A percentile compares a stretch with the other conserved stretches of the same genome.
Conservation (phyloP, 352 stramenopile genomes). For the Phytophthora citricola region DNA sequence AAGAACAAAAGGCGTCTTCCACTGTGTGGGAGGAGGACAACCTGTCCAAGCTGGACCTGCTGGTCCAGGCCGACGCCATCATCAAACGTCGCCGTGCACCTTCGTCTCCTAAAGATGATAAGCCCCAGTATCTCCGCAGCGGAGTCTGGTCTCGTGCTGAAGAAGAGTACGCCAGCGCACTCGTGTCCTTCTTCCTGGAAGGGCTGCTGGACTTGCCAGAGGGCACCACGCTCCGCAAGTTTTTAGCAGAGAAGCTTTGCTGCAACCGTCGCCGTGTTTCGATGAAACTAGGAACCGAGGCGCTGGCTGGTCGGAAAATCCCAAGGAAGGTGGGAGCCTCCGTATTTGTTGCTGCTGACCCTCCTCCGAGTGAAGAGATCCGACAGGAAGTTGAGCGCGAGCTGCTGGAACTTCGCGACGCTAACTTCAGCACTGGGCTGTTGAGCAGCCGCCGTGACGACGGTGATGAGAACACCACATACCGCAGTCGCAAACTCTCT, state of each 20-base stretch:
- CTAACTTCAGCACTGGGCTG: constrained; percentile 40
- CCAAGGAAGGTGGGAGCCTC: constrained; percentile 72
- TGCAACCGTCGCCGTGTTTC: constrained; percentile 72
- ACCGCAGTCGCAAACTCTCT: constrained; percentile 21
- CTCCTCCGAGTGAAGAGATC: constrained; percentile 39
- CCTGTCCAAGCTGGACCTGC: constrained; percentile 63
- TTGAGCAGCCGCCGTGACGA: constrained; percentile 13
- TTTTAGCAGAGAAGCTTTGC: constrained; percentile 66
- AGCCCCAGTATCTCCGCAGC: constrained; percentile 49
- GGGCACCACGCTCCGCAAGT: constrained; percentile 74
- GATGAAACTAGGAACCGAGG: constrained; percentile 78
- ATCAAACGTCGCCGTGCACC: constrained; percentile 43
- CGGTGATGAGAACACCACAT: neutral
- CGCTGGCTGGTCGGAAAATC: constrained; percentile 64
- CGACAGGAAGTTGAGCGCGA: constrained; percentile 40
- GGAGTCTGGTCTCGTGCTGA: constrained; percentile 70
- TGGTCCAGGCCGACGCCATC: constrained; percentile 76
- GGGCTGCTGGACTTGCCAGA: constrained; percentile 57
- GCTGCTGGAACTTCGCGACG: constrained; percentile 43
- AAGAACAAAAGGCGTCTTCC: constrained; percentile 10
- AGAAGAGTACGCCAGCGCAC: constrained; percentile 66
- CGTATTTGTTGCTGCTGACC: constrained; percentile 57
- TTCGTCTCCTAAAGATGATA: constrained; percentile 18
- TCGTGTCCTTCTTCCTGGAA: constrained; percentile 74
- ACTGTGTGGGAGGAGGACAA: constrained; percentile 33